Evolutionary conservation across 106 monocot species (phyloP).

Genomic region (Acorus gramineus): DNA sequence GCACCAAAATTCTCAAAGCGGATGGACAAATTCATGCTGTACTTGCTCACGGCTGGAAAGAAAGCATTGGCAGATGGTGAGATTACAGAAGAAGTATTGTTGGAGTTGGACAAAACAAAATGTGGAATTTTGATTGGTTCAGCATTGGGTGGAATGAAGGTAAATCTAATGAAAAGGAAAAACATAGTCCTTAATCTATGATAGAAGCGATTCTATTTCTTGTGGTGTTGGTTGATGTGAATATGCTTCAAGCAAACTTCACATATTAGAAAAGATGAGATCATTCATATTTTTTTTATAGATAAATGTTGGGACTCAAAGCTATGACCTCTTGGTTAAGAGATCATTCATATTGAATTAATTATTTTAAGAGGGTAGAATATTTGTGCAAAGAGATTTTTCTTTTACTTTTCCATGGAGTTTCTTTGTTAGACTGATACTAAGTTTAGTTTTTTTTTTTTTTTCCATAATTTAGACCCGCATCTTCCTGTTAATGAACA

Average conservation of each 20-base stretch:
- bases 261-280: too few relatives aligned
- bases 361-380: too few relatives aligned
- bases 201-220: neutral
- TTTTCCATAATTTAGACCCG: neutral
- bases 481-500: neutral
- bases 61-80: constrained; percentile 50
- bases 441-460: neutral
- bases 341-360: too few relatives aligned
- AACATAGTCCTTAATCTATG: neutral
- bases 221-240: neutral
- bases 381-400: too few relatives aligned
- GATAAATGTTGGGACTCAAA: too few relatives aligned
- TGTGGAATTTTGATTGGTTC: constrained; percentile 77
- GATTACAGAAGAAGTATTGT: constrained; percentile 52
- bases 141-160: constrained; percentile 86
- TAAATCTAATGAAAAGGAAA: neutral
- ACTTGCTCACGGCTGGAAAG: neutral
- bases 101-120: constrained; percentile 48
- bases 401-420: too few relatives aligned
- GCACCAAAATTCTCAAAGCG: neutral
- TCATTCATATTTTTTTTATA: too few relatives aligned
- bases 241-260: too few relatives aligned
- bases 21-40: neutral
- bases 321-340: too few relatives aligned
- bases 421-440: too few relatives aligned